Percentiles rank a stretch among this genome's conserved stretches.
phyloP scores from a whole-genome alignment of 345 rosid genomes.

The Combretum micranthum region DNA sequence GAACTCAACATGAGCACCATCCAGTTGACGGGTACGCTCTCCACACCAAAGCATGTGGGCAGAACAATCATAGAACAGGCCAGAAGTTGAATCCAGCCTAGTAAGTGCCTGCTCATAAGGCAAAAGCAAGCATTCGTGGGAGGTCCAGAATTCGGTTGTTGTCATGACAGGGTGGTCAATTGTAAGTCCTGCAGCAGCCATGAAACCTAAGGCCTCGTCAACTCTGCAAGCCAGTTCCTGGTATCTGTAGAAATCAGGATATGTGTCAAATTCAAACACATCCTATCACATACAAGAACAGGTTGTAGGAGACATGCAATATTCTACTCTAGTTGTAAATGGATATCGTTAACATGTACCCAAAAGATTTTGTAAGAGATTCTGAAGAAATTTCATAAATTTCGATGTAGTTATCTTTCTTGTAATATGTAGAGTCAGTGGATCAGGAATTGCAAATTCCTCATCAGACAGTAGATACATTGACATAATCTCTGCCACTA shows the following conservation, averaged over 20 bases:
- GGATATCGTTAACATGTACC: too few species aligned
- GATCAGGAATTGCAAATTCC: not conserved
- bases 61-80: slow-evolving; percentile 51
- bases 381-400: too few species aligned
- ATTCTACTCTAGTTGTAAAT: too few species aligned
- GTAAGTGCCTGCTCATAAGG: slow-evolving; percentile 61
- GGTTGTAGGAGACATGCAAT: too few species aligned
- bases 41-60: slow-evolving; percentile 67
- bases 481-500: too few species aligned
- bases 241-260: slow-evolving; percentile 25
- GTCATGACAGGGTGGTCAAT: slow-evolving; percentile 52
- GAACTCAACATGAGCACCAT: slow-evolving; percentile 61
- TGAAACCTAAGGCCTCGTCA: slow-evolving; percentile 63
- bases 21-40: slow-evolving; percentile 55
- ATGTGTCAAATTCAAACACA: not conserved
- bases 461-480: not conserved
- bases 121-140: slow-evolving; percentile 56
- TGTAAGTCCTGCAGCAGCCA: slow-evolving; percentile 57
- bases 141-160: slow-evolving; percentile 61
- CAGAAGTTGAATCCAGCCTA: slow-evolving; percentile 52
- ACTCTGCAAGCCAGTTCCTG: slow-evolving; percentile 46
- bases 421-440: too few species aligned
- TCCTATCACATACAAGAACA: not conserved
- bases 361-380: too few species aligned
- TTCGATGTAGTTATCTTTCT: too few species aligned